Conservation (phyloP, 2,329 filamentous ascomycete species). For the Xylaria sp. region DNA sequence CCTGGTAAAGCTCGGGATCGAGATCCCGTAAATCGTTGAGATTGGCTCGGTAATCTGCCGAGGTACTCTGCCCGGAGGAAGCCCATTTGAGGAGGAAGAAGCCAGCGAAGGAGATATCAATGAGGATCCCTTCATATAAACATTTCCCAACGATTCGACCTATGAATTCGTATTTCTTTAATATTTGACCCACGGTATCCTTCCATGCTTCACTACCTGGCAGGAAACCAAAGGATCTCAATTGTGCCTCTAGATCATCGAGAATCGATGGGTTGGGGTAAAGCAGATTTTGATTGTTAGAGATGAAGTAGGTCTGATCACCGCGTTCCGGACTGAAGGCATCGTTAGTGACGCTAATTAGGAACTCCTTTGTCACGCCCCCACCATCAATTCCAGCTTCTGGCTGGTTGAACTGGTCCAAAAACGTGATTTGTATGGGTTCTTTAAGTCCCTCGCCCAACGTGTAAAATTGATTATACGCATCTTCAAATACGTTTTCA, state of each 20-base stretch:
- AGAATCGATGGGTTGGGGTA: slow-evolving; percentile 85
- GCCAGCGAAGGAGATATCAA: slow-evolving; percentile 89
- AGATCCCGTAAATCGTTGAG: slow-evolving; percentile 93
- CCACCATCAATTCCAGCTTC: slow-evolving; percentile 97
- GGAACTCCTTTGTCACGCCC: slow-evolving; percentile 95
- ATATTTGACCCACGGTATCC: slow-evolving; percentile 62
- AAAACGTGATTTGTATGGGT: slow-evolving; percentile 94
- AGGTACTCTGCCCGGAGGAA: slow-evolving; percentile 64
- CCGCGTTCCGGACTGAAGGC: slow-evolving; percentile 66
- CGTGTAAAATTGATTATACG: slow-evolving; percentile 80
- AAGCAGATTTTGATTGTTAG: slow-evolving; percentile 84
- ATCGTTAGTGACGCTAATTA: slow-evolving; percentile 85
- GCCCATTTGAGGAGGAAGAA: slow-evolving; percentile 98
- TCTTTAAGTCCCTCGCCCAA: slow-evolving; percentile 87
- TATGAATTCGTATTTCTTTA: slow-evolving; percentile 85
- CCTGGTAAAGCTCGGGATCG: slow-evolving; percentile 88
- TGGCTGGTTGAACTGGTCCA: slow-evolving; percentile 83
- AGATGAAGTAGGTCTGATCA: slow-evolving; percentile 70
- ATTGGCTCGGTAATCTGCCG: slow-evolving; percentile 80
- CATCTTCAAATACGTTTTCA: slow-evolving; percentile 82
- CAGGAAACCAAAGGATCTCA: slow-evolving; percentile 57
- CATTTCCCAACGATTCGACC: slow-evolving; percentile 95
- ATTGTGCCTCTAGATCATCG: slow-evolving; percentile 68
- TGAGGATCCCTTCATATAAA: slow-evolving; percentile 93
- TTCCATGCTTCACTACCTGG: slow-evolving; percentile 64